Evolutionary conservation across 78 protist genomes (phyloP).

Genomic region (Guillardia theta): DNA sequence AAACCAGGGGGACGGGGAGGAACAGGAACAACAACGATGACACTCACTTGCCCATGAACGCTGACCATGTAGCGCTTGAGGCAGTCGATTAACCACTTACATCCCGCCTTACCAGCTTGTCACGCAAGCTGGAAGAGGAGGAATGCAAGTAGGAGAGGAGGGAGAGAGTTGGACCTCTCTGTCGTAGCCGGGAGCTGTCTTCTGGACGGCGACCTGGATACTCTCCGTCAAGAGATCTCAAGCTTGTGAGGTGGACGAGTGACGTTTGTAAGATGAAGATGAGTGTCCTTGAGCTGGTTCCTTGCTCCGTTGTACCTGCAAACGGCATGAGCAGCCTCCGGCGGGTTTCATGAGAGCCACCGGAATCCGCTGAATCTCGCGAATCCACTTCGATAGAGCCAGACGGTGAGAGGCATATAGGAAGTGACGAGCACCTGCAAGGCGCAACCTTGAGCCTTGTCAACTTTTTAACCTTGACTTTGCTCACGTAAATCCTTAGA

Average conservation of each 20-base stretch:
- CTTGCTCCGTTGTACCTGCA: neutral
- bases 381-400: constrained; percentile 79
- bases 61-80: constrained; percentile 63
- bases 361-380: constrained; percentile 71
- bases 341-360: neutral
- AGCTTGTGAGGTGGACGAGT: no score
- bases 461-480: no score
- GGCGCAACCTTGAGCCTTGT: no score
- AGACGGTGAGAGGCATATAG: constrained; percentile 69
- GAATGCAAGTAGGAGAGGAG: neutral
- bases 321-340: no score
- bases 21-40: no score
- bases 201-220: constrained; percentile 88
- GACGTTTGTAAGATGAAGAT: constrained; percentile 87
- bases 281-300: neutral
- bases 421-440: constrained; percentile 64
- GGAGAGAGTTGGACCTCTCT: neutral
- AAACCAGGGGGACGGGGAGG: no score
- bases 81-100: constrained; percentile 75
- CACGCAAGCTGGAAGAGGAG: neutral
- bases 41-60: constrained; percentile 47
- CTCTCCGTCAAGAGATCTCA: no score
- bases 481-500: constrained; percentile 69
- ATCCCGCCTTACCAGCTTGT: constrained; percentile 59
- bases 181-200: constrained; percentile 48